Conservation (phyloP, 768 basidiomycete genomes). For the Tylopilus felleus region DNA sequence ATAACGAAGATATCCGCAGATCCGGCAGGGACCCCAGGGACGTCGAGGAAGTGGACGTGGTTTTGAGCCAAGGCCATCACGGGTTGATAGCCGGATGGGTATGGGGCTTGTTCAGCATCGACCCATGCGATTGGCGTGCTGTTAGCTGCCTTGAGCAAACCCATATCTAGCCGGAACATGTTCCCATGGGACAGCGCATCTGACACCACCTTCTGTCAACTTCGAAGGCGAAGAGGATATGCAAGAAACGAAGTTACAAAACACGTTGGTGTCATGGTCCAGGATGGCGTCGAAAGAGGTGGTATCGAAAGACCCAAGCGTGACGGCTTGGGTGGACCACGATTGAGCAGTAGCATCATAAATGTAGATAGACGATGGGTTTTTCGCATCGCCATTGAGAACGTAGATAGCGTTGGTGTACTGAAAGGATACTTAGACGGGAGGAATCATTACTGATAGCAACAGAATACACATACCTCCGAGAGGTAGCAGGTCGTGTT, state of each 20-base stretch:
- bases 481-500: conserved; percentile 73
- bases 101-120: conserved; percentile 54
- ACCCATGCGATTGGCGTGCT: conserved; percentile 59
- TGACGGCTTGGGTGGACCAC: conserved; percentile 74
- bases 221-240: neutral
- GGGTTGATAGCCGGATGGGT: conserved; percentile 59
- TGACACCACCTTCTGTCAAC: conserved; percentile 25
- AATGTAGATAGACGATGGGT: conserved; percentile 70
- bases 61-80: conserved; percentile 84
- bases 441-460: neutral
- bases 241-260: conserved; percentile 46
- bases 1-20: conserved; percentile 80
- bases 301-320: conserved; percentile 55
- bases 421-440: conserved; percentile 35
- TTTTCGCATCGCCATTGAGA: conserved; percentile 69
- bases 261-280: conserved; percentile 92
- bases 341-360: conserved; percentile 69
- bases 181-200: conserved; percentile 67
- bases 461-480: conserved; percentile 40
- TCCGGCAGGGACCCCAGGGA: conserved; percentile 66
- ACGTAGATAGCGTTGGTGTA: conserved; percentile 86
- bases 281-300: conserved; percentile 67
- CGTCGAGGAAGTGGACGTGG: conserved; percentile 79
- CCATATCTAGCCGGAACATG: conserved; percentile 71
- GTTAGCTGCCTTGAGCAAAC: conserved; percentile 56